These are phyloP conservation scores for Tolypocladium guangdongense DNA, from an alignment of 2,329 filamentous ascomycete species.

Conservation along the genomic window DNA sequence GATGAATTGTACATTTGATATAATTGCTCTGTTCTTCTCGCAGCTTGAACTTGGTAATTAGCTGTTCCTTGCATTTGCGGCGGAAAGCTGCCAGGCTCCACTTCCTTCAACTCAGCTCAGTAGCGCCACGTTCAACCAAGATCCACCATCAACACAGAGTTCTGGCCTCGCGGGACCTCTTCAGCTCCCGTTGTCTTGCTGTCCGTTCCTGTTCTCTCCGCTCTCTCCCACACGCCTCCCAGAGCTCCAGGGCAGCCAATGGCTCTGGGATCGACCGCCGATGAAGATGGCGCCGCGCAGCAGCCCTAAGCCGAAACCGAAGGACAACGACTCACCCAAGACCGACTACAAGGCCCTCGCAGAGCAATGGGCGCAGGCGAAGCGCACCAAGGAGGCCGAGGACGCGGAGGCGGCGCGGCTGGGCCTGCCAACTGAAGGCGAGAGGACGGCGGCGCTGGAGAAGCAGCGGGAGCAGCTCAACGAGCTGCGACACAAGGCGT, in stretches of 20 bases:
- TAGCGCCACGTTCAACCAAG: neutral
- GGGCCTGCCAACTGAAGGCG: slow-evolving; percentile 19
- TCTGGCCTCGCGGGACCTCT: neutral
- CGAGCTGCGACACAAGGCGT: slow-evolving; percentile 33
- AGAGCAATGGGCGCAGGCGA: slow-evolving; percentile 42
- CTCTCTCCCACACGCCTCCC: neutral
- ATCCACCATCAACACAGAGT: neutral
- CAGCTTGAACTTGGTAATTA: too few species aligned
- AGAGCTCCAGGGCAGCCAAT: slow-evolving; percentile 13
- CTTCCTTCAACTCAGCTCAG: neutral
- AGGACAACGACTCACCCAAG: slow-evolving; percentile 7
- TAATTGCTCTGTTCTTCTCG: too few species aligned
- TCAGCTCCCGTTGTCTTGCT: neutral
- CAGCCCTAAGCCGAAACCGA: slow-evolving; percentile 13
- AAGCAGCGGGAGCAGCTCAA: slow-evolving; percentile 36
- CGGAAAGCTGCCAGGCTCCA: neutral
- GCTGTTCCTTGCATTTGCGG: too few species aligned
- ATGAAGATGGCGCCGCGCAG: slow-evolving; percentile 16
- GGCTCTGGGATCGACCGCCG: slow-evolving; percentile 10
- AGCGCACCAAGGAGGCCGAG: slow-evolving; percentile 34
- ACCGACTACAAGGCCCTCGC: slow-evolving; percentile 42
- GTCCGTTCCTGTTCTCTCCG: neutral
- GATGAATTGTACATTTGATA: neutral
- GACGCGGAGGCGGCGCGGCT: slow-evolving; percentile 21
- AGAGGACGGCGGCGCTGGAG: slow-evolving; percentile 28